These are phyloP conservation scores for Clonostachys chloroleuca DNA, from an alignment of 2,329 filamentous ascomycete species.

Conservation along the genomic window DNA sequence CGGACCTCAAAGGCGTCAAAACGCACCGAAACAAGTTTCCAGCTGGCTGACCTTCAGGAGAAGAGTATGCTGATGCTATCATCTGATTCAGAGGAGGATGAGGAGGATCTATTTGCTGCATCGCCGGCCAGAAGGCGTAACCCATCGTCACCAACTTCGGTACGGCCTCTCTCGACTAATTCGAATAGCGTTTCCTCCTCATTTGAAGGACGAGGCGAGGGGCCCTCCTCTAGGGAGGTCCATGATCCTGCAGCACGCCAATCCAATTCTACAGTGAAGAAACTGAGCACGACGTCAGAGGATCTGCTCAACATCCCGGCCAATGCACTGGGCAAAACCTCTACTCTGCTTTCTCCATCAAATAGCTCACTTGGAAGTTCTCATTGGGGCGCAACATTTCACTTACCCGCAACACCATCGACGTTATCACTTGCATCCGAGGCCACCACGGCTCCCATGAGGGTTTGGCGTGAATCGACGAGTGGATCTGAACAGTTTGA, in stretches of 20 bases:
- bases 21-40: slow-evolving; percentile 38
- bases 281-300: not conserved
- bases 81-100: slow-evolving; percentile 52
- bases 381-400: not conserved
- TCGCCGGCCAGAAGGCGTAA: too few species aligned
- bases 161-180: too few species aligned
- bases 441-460: too few species aligned
- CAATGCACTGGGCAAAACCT: not conserved
- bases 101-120: slow-evolving; percentile 1
- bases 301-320: slow-evolving; percentile 2
- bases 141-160: too few species aligned
- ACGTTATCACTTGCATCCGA: not conserved
- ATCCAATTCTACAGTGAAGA: not conserved
- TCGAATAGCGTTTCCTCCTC: too few species aligned
- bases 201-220: too few species aligned
- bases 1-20: slow-evolving; percentile 49
- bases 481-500: too few species aligned
- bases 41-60: slow-evolving; percentile 46
- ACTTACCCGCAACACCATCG: not conserved
- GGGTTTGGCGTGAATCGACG: too few species aligned
- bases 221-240: not conserved
- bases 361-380: not conserved
- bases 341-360: not conserved
- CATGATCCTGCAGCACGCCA: not conserved
- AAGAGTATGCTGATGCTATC: slow-evolving; percentile 53